These are phyloP conservation scores for Mycena vulgaris DNA, from an alignment of 768 basidiomycete genomes.

Conservation along the genomic window DNA sequence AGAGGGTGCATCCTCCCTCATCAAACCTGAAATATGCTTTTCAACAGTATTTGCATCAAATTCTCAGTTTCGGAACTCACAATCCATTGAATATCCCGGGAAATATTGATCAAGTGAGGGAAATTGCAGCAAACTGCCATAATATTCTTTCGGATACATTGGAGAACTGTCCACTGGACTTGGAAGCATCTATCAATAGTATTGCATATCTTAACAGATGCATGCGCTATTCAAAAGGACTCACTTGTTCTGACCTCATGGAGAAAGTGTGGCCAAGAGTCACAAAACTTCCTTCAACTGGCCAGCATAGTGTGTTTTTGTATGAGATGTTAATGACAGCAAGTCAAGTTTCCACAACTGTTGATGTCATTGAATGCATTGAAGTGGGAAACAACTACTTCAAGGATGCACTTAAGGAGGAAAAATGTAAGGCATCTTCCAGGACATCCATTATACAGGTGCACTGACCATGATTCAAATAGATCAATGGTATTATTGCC, in stretches of 20 bases:
- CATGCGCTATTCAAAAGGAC: background rate
- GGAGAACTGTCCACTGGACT: background rate
- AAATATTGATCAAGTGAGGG: background rate
- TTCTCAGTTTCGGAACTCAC: background rate
- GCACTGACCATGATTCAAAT: background rate
- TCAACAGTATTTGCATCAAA: conserved; percentile 1
- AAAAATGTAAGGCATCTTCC: conserved; percentile 7
- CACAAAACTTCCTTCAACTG: background rate
- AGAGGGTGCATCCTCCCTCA: conserved; percentile 5
- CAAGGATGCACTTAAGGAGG: background rate
- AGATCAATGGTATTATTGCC: conserved; percentile 2
- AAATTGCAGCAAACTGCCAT: background rate
- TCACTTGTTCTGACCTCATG: background rate
- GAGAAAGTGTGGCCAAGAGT: background rate
- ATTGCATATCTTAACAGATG: conserved; percentile 4
- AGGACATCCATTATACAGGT: background rate
- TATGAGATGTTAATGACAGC: background rate
- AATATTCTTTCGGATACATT: conserved; percentile 5
- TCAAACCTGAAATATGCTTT: background rate
- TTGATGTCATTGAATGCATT: background rate
- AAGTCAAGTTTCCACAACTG: background rate
- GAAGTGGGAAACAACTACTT: conserved; percentile 3
- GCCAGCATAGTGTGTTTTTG: background rate
- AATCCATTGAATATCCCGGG: background rate
- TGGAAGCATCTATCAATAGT: background rate